Evolutionary conservation across 2,329 filamentous ascomycete genomes (phyloP).

Genomic region (Alternaria alternata): DNA sequence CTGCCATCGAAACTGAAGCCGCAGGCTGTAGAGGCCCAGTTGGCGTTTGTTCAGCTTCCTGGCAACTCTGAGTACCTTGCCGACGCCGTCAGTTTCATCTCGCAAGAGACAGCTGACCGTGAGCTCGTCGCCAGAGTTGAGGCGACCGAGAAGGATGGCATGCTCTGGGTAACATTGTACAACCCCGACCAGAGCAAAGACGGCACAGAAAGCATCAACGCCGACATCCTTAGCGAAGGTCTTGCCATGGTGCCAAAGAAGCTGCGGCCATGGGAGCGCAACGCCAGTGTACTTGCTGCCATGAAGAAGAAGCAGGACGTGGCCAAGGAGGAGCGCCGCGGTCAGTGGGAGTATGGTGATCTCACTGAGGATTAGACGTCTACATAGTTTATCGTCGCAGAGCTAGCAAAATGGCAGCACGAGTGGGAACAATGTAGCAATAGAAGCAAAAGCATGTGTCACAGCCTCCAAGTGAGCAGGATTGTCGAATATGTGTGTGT

Average conservation of each 20-base stretch:
- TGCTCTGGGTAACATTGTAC: conserved; percentile 86
- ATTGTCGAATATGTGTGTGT: no score
- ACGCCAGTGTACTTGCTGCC: conserved; percentile 73
- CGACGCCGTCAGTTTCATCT: conserved; percentile 80
- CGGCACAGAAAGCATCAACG: conserved; percentile 83
- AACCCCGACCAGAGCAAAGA: conserved; percentile 72
- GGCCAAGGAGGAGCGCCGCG: conserved; percentile 80
- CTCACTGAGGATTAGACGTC: conserved; percentile 70
- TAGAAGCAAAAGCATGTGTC: background rate
- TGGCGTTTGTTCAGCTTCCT: conserved; percentile 91
- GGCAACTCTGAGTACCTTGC: conserved; percentile 76
- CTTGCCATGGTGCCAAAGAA: conserved; percentile 92
- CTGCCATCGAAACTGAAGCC: conserved; percentile 76
- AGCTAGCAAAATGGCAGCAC: background rate
- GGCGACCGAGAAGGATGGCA: conserved; percentile 79
- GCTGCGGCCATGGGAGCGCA: conserved; percentile 88
- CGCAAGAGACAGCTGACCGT: conserved; percentile 75
- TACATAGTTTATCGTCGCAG: background rate
- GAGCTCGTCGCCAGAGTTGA: conserved; percentile 92
- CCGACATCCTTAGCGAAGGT: conserved; percentile 82
- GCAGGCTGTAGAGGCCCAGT: conserved; percentile 84
- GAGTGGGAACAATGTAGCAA: background rate
- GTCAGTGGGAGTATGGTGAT: conserved; percentile 99
- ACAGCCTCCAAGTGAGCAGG: background rate
- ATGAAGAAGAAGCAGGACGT: conserved; percentile 76